Evolutionary conservation across 805 yeast genomes (phyloP), one percentile per base, ranked within the genome.

Genomic region (Naumovozyma baii): DNA sequence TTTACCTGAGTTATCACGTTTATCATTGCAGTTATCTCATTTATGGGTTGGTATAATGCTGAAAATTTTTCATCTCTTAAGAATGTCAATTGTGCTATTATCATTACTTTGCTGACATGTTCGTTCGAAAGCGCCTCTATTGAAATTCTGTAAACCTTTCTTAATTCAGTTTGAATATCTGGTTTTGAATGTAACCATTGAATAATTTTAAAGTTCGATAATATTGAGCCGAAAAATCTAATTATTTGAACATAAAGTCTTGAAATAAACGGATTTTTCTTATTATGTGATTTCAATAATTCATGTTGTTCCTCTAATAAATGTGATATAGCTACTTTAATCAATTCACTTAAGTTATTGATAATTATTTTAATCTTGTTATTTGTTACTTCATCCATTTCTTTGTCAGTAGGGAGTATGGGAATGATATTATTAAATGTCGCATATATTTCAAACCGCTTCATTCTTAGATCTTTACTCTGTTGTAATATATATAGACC

Each of bases 161-260:
- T 51, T 22, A 50, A 38, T n/a, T 39, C 40, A 7, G 34, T 25
- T 35, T 40, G 52, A 12, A 49, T 18, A 3, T 33, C 34, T 9
- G 37, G 34, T 14, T 44, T 40, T 20, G 36, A 42, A 14, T 41
- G 41, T 7, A 54, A 18, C 35, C 45, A 41, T 26, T 41, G 42
- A 3, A 54, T 39, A 18, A 57, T 37, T 30, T 43, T 55, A 32
- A 49, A 49, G 36, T 52, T 55, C 0, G 60, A 53, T 7, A 55
- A 43, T 7, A 59, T 30, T 5, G 39, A 36, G 5, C 47, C 44
- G 22, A 57, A 45, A 30, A 57, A 49, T 33, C 59, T 42, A 3
- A 57, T 48, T 20, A 59, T 57, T 40, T 59, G 63, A 16, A 57
- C 51, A 38, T 56, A 59, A 5, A 51, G 40, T 39, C 63, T 50